These are phyloP conservation scores for Aspergillus hortae DNA, from an alignment of 2,329 filamentous ascomycete genomes.

Conservation along the genomic window DNA sequence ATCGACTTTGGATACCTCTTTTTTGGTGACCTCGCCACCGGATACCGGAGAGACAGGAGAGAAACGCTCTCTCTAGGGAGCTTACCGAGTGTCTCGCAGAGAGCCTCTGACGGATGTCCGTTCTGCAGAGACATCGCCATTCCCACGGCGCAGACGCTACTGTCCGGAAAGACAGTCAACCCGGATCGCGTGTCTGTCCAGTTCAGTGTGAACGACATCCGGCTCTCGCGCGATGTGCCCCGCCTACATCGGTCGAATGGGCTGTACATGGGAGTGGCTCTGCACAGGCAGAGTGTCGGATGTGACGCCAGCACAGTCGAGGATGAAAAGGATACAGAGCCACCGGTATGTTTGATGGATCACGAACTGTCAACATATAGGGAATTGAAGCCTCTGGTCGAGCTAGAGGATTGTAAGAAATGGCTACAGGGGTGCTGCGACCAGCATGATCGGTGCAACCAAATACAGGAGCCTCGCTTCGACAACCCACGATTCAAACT, in stretches of 20 bases:
- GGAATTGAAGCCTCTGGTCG: background rate
- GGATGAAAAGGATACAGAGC: background rate
- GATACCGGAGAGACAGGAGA: background rate
- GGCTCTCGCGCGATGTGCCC: background rate
- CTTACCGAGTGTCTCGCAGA: background rate
- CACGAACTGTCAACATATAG: background rate
- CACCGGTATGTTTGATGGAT: background rate
- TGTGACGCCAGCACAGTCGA: background rate
- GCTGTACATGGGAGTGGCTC: background rate
- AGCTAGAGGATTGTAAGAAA: background rate
- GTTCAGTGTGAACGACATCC: background rate
- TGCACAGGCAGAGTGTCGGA: background rate
- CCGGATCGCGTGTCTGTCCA: background rate
- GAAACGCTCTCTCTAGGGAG: background rate
- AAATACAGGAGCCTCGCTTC: background rate
- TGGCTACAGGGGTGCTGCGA: background rate
- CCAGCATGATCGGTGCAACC: background rate
- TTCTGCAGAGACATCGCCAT: background rate
- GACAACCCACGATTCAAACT: background rate
- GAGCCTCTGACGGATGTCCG: background rate
- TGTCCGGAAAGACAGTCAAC: background rate
- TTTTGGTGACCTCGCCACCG: background rate
- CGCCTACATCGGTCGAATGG: background rate
- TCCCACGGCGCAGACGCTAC: background rate
- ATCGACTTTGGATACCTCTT: background rate